Base-by-base conservation (phyloP, 2,329 filamentous ascomycete species). In the Diaporthe amygdali region DNA sequence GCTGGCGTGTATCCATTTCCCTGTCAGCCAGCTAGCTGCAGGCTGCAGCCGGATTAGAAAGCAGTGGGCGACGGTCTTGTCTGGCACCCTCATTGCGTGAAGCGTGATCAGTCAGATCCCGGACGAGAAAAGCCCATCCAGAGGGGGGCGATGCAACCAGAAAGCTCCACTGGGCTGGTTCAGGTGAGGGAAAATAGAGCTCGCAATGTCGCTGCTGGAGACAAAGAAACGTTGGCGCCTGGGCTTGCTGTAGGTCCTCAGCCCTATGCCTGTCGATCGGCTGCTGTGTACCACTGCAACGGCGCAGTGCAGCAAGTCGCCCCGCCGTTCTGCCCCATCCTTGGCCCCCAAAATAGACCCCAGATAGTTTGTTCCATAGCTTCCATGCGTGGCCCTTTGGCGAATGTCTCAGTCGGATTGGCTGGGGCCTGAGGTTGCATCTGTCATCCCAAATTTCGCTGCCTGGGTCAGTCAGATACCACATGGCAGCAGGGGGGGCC, bases 201-300 rank as follows among this genome's bases (percentile, higher is more conserved):
- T 52, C 32, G 32, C 32, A 51, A 17, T 30, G 41, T 27, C 9
- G 41, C 22, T 8, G 66, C 30, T 4, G 30, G 51, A 27, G 52
- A 34, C 8, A 17, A 22, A 41, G 39, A 47, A 47, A 3, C 17
- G 41, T 47, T 25, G 52, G 44, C 66, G 52, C 66, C 66, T 46
- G 32, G 32, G 25, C 6, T 25, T 41, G 37, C 37, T 27, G 63
- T 32, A 41, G 51, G 55, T 25, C 39, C 55, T 72, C 71, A 72
- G 71, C 71, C 71, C 71, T 72, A 72, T 37, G 67, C 44, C 5
- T 56, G 67, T 47, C 51, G 67, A 70, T 70, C 71, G 25, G 22
- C 51, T 70, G 61, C 46, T 55, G 52, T 55, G 52, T 70, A 69
- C 44, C 71, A 54, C 46, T 46, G 66, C 17, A 34, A 68, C 27